These are phyloP conservation scores for Metschnikowia continentalis DNA, from an alignment of 805 yeast species.

Conservation along the genomic window DNA sequence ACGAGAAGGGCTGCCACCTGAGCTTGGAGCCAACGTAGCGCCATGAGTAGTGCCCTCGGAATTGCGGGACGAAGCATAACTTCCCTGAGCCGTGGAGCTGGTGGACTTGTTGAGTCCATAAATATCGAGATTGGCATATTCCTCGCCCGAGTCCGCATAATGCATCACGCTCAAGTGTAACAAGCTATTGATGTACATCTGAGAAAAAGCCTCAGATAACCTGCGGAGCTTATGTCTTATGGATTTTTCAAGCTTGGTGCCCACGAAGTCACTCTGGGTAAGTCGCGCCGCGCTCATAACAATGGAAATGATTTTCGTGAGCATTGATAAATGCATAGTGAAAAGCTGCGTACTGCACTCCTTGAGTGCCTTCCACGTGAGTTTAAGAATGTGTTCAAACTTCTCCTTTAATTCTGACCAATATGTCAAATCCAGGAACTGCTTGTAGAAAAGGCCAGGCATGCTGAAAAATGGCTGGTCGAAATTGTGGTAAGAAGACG, in stretches of 20 bases:
- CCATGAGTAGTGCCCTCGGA: slow-evolving; percentile 12
- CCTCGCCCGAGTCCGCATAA: slow-evolving; percentile 23
- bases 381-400: slow-evolving; percentile 44
- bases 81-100: slow-evolving; percentile 10
- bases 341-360: slow-evolving; percentile 51
- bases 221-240: slow-evolving; percentile 49
- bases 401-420: slow-evolving; percentile 57
- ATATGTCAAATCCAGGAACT: slow-evolving; percentile 52
- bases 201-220: slow-evolving; percentile 53
- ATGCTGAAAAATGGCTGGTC: slow-evolving; percentile 38
- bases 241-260: slow-evolving; percentile 43
- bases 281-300: slow-evolving; percentile 55
- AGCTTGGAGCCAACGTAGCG: not conserved
- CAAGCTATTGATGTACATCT: slow-evolving; percentile 60
- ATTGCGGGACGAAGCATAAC: slow-evolving; percentile 9
- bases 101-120: slow-evolving; percentile 22
- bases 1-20: slow-evolving; percentile 2
- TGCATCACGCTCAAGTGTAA: slow-evolving; percentile 50
- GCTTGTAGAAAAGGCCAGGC: slow-evolving; percentile 50
- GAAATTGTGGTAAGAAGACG: slow-evolving; percentile 39
- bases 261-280: slow-evolving; percentile 46
- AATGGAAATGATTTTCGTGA: slow-evolving; percentile 49
- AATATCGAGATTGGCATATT: slow-evolving; percentile 30
- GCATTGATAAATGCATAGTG: slow-evolving; percentile 47
- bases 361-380: slow-evolving; percentile 47